phyloP scores from a whole-genome alignment of 352 stramenopile genomes.

The Thraustochytrium striatum region DNA sequence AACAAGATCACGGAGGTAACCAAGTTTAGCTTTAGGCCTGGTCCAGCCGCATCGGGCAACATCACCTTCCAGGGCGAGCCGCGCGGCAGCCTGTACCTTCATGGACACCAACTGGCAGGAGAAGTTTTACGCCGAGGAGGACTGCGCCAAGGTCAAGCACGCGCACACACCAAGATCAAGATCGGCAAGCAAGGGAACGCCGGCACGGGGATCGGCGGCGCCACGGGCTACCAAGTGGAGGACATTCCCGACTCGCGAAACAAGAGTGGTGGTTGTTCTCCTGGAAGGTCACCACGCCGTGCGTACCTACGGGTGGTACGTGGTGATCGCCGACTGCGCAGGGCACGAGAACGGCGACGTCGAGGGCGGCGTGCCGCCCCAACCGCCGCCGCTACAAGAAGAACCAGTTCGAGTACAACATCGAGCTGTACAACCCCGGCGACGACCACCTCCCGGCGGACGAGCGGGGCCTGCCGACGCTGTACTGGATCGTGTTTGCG shows the following conservation, averaged over 20 bases:
- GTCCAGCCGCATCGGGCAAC: conserved; percentile 16
- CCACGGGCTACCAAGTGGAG: background rate
- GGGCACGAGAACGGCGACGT: too few species aligned
- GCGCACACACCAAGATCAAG: conserved; percentile 31
- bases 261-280: conserved; percentile 34
- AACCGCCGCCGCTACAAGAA: background rate
- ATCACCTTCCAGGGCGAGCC: conserved; percentile 26
- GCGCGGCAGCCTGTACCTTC: conserved; percentile 35
- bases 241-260: background rate
- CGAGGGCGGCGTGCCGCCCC: background rate
- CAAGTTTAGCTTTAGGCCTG: conserved; percentile 43
- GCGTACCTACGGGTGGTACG: conserved; percentile 46
- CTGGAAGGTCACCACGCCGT: conserved; percentile 43
- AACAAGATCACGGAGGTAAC: conserved; percentile 42
- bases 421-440: conserved; percentile 40
- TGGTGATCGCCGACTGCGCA: conserved; percentile 47
- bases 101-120: conserved; percentile 49
- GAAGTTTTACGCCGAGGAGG: conserved; percentile 41
- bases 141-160: conserved; percentile 48
- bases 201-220: conserved; percentile 19
- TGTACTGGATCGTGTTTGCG: conserved; percentile 34
- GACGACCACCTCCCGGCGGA: conserved; percentile 43
- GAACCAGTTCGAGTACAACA: conserved; percentile 18
- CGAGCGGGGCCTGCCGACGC: conserved; percentile 18
- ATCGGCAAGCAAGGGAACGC: conserved; percentile 21